Conservation (phyloP, 805 yeast species). For the Saturnispora serradocipensis region DNA sequence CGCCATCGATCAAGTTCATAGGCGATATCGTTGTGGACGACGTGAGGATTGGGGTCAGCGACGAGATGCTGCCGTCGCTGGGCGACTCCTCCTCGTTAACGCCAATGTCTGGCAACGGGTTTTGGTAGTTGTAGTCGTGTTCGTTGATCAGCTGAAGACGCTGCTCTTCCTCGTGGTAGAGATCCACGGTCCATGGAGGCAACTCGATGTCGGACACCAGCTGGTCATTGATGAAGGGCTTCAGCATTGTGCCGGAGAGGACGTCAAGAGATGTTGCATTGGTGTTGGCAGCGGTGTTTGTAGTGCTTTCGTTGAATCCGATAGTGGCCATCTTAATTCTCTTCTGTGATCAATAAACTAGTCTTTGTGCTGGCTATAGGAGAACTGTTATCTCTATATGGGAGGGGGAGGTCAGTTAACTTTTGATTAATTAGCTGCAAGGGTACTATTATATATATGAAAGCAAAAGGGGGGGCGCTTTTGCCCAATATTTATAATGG, state of each 20-base stretch:
- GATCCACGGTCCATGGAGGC: constrained; percentile 1
- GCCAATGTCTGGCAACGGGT: not conserved
- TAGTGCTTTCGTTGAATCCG: not conserved
- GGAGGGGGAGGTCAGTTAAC: too few relatives aligned
- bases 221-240: not conserved
- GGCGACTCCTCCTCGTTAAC: not conserved
- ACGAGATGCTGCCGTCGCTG: not conserved
- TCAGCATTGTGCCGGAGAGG: not conserved
- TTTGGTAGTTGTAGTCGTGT: not conserved
- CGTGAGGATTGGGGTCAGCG: not conserved
- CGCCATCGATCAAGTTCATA: not conserved
- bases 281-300: not conserved
- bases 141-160: not conserved
- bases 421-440: not conserved
- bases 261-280: not conserved
- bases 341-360: not conserved
- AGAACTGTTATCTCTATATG: too few relatives aligned
- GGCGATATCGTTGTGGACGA: not conserved
- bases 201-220: not conserved
- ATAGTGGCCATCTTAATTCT: not conserved
- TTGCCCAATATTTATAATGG: not conserved
- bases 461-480: not conserved
- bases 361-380: too few relatives aligned
- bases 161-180: not conserved
- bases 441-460: not conserved